A percentile compares a stretch with the other conserved stretches of the same genome.
Conservation (phyloP, 176 grass and related monocot genomes). For the Stipa capillata region DNA sequence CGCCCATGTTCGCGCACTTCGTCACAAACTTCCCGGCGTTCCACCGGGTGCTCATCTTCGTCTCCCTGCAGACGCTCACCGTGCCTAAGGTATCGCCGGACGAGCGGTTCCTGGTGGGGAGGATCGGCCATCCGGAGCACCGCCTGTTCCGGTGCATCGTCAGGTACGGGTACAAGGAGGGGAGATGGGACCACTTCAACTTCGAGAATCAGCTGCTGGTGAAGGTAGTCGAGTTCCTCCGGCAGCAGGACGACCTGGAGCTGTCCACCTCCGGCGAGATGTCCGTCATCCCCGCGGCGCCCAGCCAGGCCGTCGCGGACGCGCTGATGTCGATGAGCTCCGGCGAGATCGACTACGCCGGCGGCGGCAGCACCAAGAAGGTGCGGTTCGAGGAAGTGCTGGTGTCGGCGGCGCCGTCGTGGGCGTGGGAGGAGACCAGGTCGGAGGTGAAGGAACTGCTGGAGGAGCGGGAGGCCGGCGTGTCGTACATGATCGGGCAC, state of each 20-base stretch:
- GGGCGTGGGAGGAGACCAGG: conserved; percentile 3
- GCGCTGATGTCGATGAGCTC: conserved; percentile 9
- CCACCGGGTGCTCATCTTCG: conserved; percentile 76
- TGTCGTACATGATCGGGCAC: conserved; percentile 90
- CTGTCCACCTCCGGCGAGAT: conserved; percentile 25
- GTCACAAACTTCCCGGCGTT: conserved; percentile 93
- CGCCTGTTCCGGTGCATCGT: conserved; percentile 59
- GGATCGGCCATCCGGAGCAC: conserved; percentile 44
- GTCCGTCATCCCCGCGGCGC: conserved; percentile 24
- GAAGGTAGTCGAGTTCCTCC: conserved; percentile 70
- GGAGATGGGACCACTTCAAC: conserved; percentile 47
- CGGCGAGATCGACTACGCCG: conserved; percentile 19
- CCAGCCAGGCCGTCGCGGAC: conserved; percentile 3
- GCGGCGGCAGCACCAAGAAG: conserved; percentile 8
- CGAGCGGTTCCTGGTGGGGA: conserved; percentile 58
- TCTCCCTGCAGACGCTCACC: conserved; percentile 62
- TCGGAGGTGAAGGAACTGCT: conserved; percentile 55
- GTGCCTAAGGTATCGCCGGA: conserved; percentile 59
- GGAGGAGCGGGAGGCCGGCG: conserved; percentile 67
- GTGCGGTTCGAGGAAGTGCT: conserved; percentile 38
- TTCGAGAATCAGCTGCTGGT: conserved; percentile 85
- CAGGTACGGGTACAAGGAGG: conserved; percentile 81
- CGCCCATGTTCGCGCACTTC: conserved; percentile 91
- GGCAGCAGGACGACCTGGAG: conserved; percentile 13
- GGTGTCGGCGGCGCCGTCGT: not conserved